Conservation (phyloP, 768 basidiomycete genomes). For the Gloeostereum incarnatum region DNA sequence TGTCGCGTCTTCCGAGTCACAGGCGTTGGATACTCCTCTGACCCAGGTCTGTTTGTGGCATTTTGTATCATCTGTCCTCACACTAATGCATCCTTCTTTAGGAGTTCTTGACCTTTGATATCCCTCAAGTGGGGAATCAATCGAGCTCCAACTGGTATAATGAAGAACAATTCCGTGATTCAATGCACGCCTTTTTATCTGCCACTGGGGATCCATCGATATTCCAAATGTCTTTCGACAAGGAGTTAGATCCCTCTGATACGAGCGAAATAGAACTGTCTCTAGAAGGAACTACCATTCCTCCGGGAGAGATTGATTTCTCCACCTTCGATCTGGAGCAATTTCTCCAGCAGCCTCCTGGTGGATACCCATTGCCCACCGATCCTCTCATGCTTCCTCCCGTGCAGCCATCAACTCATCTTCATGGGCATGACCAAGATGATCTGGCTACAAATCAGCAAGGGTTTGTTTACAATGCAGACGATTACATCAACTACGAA, state of each 20-base stretch:
- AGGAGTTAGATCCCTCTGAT: no score
- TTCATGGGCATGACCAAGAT: no score
- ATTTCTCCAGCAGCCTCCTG: no score
- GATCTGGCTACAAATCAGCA: no score
- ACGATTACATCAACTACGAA: constrained; percentile 29
- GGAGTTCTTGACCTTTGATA: constrained; percentile 6
- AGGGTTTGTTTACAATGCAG: constrained; percentile 17
- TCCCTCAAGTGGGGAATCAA: not conserved
- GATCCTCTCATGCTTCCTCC: no score
- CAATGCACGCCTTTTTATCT: constrained; percentile 20
- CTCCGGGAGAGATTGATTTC: no score
- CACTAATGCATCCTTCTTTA: constrained; percentile 1
- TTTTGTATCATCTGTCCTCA: no score
- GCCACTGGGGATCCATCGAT: constrained; percentile 21
- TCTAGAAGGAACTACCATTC: no score
- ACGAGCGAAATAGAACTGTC: no score
- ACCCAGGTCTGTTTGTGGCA: not conserved
- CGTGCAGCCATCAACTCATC: no score
- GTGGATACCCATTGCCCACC: no score
- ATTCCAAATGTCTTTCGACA: constrained; percentile 26
- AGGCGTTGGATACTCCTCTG: not conserved
- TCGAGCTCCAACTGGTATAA: not conserved
- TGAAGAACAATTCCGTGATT: constrained; percentile 10
- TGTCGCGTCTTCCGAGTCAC: not conserved
- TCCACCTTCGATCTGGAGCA: no score